These are phyloP conservation scores for Myriosclerotinia duriaeana DNA, from an alignment of 2,329 filamentous ascomycete species.

Conservation along the genomic window DNA sequence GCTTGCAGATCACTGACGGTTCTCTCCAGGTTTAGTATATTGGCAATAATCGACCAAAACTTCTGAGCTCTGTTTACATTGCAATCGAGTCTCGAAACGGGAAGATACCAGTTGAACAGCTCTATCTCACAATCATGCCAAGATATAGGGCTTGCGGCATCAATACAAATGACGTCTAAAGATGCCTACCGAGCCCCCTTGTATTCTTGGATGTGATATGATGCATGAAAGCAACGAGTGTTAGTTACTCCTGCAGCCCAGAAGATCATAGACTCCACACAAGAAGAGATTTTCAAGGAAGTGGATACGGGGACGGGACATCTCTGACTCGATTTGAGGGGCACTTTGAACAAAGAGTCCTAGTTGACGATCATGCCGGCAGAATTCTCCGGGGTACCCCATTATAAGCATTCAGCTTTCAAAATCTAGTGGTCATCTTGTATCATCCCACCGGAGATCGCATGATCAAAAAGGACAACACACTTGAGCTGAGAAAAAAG, in stretches of 20 bases:
- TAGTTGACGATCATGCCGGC: slow-evolving; percentile 8
- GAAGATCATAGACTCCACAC: background rate
- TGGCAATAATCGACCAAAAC: background rate
- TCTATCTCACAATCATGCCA: background rate
- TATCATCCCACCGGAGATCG: background rate
- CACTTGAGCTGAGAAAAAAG: background rate
- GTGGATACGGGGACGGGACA: background rate
- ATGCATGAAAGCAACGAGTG: background rate
- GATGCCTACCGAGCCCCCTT: background rate
- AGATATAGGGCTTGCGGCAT: background rate
- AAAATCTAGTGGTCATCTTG: background rate
- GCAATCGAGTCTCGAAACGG: background rate
- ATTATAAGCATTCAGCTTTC: background rate
- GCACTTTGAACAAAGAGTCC: background rate
- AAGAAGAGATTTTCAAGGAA: slow-evolving; percentile 8
- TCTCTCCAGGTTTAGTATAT: background rate
- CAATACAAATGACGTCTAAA: background rate
- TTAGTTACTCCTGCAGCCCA: background rate
- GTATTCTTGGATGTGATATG: background rate
- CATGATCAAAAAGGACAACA: slow-evolving; percentile 11
- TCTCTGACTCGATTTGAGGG: background rate
- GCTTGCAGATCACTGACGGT: background rate
- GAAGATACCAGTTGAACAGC: background rate
- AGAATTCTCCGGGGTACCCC: slow-evolving; percentile 7
- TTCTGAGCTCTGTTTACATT: background rate